Evolutionary conservation across 352 stramenopile species (phyloP).

Genomic region (Pythium rhizo-oryzae): DNA sequence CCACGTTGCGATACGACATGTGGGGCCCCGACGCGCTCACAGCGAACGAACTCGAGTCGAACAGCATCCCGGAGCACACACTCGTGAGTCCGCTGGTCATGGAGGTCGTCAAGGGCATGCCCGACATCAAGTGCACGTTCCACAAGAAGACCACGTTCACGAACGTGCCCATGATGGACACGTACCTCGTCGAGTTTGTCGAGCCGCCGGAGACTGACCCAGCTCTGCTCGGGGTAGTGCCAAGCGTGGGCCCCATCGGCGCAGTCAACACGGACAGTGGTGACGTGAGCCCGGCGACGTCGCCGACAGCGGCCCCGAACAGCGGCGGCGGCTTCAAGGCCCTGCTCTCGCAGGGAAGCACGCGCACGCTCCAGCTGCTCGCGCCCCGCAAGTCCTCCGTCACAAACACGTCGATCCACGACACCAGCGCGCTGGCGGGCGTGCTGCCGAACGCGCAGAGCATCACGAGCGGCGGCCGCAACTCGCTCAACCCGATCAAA

Average conservation of each 20-base stretch:
- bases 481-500: constrained; percentile 14
- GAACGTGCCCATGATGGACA: constrained; percentile 83
- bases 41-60: constrained; percentile 87
- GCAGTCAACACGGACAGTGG: constrained; percentile 25
- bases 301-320: background rate
- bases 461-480: constrained; percentile 14
- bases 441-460: constrained; percentile 5
- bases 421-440: background rate
- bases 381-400: constrained; percentile 23
- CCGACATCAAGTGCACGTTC: constrained; percentile 81
- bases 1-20: constrained; percentile 88
- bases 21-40: constrained; percentile 84
- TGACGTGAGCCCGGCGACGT: constrained; percentile 15
- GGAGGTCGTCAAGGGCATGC: constrained; percentile 84
- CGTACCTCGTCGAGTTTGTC: constrained; percentile 82
- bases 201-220: constrained; percentile 35
- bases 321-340: constrained; percentile 12
- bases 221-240: background rate
- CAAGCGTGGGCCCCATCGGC: constrained; percentile 13
- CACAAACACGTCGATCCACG: background rate
- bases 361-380: constrained; percentile 33
- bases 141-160: constrained; percentile 85
- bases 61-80: constrained; percentile 79
- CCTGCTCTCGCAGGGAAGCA: constrained; percentile 31
- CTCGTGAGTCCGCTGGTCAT: constrained; percentile 81